Evolutionary conservation across 2,329 filamentous ascomycete genomes (phyloP).

Genomic region (Fusarium sulawesiense): DNA sequence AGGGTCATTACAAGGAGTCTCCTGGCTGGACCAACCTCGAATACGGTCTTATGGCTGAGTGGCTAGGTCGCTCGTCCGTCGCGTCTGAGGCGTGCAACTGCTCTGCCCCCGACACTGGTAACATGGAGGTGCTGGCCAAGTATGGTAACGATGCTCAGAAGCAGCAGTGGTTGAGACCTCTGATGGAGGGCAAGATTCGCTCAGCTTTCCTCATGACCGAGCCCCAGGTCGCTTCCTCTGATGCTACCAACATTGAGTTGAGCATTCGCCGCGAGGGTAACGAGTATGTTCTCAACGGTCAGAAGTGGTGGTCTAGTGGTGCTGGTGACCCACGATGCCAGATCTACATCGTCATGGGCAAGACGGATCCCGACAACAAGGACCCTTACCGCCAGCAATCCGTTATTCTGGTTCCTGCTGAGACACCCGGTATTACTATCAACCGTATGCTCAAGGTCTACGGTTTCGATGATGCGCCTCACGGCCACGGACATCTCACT

Average conservation of each 20-base stretch:
- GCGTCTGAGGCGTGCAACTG: slow-evolving; percentile 93
- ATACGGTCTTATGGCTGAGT: slow-evolving; percentile 97
- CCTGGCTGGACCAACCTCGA: slow-evolving; percentile 95
- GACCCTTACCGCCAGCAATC: slow-evolving; percentile 92
- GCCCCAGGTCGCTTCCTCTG: slow-evolving; percentile 86
- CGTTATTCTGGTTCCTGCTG: slow-evolving; percentile 86
- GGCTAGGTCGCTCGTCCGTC: slow-evolving; percentile 84
- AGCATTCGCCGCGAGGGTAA: slow-evolving; percentile 85
- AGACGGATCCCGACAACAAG: slow-evolving; percentile 80
- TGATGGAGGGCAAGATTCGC: slow-evolving; percentile 86
- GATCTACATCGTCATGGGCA: slow-evolving; percentile 97
- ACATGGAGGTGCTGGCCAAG: slow-evolving; percentile 95
- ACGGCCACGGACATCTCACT: slow-evolving; percentile 92
- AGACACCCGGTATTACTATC: slow-evolving; percentile 87
- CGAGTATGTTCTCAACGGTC: slow-evolving; percentile 89
- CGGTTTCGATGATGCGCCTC: slow-evolving; percentile 97
- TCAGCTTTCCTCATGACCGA: slow-evolving; percentile 96
- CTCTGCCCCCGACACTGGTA: slow-evolving; percentile 90
- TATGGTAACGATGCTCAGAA: slow-evolving; percentile 90
- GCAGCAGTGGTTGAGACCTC: slow-evolving; percentile 81
- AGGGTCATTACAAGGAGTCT: slow-evolving; percentile 94
- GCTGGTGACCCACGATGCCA: slow-evolving; percentile 92
- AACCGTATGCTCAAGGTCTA: slow-evolving; percentile 94
- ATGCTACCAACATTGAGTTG: slow-evolving; percentile 93
- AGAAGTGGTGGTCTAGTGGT: slow-evolving; percentile 99